A percentile compares a stretch with the other conserved stretches of the same genome.
Evolutionary conservation across 2,329 filamentous ascomycete species (phyloP).

Genomic region (Hawksworthiomyces lignivorus): DNA sequence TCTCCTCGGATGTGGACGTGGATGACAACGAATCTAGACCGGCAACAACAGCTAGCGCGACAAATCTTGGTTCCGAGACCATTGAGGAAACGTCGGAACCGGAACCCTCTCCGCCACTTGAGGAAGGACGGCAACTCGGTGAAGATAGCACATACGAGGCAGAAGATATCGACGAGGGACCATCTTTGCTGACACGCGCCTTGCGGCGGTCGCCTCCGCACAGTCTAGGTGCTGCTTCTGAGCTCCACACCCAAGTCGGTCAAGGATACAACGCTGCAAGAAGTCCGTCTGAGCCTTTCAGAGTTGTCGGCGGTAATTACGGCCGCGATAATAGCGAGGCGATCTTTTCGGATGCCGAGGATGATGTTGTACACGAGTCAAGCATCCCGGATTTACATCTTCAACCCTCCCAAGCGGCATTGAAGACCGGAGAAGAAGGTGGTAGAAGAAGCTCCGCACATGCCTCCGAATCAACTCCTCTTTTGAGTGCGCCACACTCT

Average conservation of each 20-base stretch:
- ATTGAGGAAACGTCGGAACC: slow-evolving; percentile 46
- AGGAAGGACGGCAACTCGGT: not conserved
- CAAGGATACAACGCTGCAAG: too few relatives aligned
- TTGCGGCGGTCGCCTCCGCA: slow-evolving; percentile 13
- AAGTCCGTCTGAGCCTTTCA: too few relatives aligned
- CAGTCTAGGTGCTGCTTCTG: slow-evolving; percentile 44
- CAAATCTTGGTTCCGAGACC: slow-evolving; percentile 32
- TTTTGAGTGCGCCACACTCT: slow-evolving; percentile 29
- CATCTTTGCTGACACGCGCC: slow-evolving; percentile 13
- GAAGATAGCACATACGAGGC: not conserved
- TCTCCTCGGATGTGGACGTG: slow-evolving; percentile 21
- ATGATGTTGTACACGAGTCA: not conserved
- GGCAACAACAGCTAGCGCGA: slow-evolving; percentile 8
- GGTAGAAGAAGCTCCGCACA: too few relatives aligned
- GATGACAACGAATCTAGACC: slow-evolving; percentile 11
- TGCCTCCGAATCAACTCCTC: slow-evolving; percentile 38
- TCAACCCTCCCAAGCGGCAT: not conserved
- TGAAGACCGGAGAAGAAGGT: too few relatives aligned
- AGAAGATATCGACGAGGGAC: slow-evolving; percentile 5
- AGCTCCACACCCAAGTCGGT: slow-evolving; percentile 14
- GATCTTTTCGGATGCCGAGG: slow-evolving; percentile 11
- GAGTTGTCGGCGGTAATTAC: not conserved
- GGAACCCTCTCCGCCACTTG: not conserved
- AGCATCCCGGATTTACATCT: not conserved
- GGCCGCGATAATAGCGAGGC: not conserved